Conservation (phyloP, 176 grass and related monocot species). For the Rhipidocladum racemiflorum region DNA sequence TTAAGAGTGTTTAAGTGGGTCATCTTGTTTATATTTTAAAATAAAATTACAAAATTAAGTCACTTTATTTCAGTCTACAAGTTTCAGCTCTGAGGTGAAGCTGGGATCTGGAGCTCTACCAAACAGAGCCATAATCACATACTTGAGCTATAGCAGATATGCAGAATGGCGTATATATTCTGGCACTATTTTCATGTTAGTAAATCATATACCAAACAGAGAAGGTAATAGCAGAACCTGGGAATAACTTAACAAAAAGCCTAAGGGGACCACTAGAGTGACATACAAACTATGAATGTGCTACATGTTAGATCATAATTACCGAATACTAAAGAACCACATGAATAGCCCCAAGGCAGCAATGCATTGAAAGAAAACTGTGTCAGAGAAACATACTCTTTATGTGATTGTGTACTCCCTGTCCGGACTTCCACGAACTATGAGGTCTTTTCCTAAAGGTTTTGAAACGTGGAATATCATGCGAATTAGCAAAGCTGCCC, state of each 20-base stretch:
- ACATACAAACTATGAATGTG: not conserved
- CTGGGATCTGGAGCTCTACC: too few species aligned
- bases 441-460: constrained; percentile 49
- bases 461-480: constrained; percentile 48
- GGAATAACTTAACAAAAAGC: not conserved
- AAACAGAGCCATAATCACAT: too few species aligned
- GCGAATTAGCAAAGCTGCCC: constrained; percentile 48
- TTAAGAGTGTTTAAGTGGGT: too few species aligned
- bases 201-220: not conserved
- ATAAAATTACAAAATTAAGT: too few species aligned
- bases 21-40: too few species aligned
- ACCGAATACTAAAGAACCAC: not conserved
- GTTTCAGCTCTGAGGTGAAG: too few species aligned
- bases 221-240: not conserved
- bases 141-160: not conserved
- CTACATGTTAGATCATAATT: not conserved
- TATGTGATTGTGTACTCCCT: constrained; percentile 45
- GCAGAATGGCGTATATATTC: not conserved
- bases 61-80: too few species aligned
- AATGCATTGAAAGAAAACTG: not conserved
- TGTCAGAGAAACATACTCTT: constrained; percentile 49
- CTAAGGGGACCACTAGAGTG: not conserved
- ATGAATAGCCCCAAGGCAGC: constrained; percentile 1
- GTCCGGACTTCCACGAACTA: constrained; percentile 38
- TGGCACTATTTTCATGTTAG: not conserved